Evolutionary conservation across 257 asterid species (phyloP).

Genomic region (Solanum medicagineum): DNA sequence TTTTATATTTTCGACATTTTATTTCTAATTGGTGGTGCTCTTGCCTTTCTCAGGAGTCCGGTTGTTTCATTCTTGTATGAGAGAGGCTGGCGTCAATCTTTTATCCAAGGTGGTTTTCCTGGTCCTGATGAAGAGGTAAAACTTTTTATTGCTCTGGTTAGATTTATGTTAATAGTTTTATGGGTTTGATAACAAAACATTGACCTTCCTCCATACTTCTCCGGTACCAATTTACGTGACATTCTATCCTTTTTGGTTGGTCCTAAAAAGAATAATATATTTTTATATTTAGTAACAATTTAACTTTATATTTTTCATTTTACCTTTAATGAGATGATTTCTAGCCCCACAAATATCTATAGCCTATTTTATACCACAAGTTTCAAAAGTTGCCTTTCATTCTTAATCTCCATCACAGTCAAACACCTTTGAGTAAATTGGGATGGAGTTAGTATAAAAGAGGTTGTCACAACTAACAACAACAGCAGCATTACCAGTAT

Average conservation of each 20-base stretch:
- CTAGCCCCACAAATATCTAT: not conserved
- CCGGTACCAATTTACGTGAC: not conserved
- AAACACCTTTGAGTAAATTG: not conserved
- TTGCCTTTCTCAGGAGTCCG: slow-evolving; percentile 60
- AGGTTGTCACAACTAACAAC: not conserved
- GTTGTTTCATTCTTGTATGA: slow-evolving; percentile 83
- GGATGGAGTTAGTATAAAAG: not conserved
- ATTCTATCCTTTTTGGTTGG: not conserved
- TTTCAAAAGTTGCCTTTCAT: not conserved
- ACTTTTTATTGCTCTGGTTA: not conserved
- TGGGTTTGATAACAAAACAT: not conserved
- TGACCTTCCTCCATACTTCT: not conserved
- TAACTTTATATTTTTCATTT: not conserved
- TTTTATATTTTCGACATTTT: not conserved
- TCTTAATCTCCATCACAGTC: not conserved
- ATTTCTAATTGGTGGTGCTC: slow-evolving; percentile 7
- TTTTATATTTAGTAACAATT: not conserved
- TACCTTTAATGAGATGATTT: not conserved
- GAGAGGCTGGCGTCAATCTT: slow-evolving; percentile 98
- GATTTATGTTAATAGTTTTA: not conserved
- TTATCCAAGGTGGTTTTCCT: slow-evolving; percentile 81
- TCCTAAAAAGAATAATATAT: not conserved
- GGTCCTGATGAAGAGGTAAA: slow-evolving; percentile 97
- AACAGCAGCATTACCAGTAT: not conserved
- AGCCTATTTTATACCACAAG: not conserved